Evolutionary conservation across 1,284 basidiomycete genomes (phyloP).

Genomic region (Cutaneotrichosporon sp.): DNA sequence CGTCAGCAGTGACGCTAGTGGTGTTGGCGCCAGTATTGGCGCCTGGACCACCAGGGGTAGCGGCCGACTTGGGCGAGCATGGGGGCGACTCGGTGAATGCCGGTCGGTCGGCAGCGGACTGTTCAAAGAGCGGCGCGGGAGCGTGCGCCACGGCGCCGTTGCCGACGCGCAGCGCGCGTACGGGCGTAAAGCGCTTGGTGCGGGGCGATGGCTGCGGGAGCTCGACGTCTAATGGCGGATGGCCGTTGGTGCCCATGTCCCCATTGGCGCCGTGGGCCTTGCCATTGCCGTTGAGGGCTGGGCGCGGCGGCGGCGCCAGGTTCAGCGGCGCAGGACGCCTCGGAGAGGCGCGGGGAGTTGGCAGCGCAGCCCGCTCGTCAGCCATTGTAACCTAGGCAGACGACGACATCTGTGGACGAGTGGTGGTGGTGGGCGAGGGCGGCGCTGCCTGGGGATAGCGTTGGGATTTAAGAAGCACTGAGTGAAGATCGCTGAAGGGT

Average conservation of each 20-base stretch:
- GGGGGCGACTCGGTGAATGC: too few species aligned
- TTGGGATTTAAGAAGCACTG: too few species aligned
- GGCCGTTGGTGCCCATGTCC: neutral
- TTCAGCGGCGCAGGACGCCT: neutral
- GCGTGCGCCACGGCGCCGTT: neutral
- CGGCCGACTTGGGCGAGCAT: too few species aligned
- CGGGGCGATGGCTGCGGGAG: neutral
- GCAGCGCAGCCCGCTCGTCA: slow-evolving; percentile 1
- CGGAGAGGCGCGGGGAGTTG: neutral
- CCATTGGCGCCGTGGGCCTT: neutral
- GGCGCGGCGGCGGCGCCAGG: neutral
- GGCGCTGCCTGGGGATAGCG: too few species aligned
- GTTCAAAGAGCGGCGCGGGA: neutral
- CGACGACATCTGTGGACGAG: neutral
- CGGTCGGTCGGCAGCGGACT: too few species aligned
- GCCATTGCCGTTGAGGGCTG: neutral
- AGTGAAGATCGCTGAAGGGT: too few species aligned
- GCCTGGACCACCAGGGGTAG: too few species aligned
- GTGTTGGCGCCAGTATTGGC: too few species aligned
- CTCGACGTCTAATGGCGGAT: too few species aligned
- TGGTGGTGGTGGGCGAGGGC: neutral
- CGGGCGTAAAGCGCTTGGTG: slow-evolving; percentile 1
- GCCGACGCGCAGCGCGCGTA: neutral
- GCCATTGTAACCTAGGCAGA: slow-evolving; percentile 1
- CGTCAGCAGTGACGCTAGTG: too few species aligned